Evolutionary conservation across 2,329 filamentous ascomycete genomes (phyloP).

Genomic region (Coniochaeta pulveracea): DNA sequence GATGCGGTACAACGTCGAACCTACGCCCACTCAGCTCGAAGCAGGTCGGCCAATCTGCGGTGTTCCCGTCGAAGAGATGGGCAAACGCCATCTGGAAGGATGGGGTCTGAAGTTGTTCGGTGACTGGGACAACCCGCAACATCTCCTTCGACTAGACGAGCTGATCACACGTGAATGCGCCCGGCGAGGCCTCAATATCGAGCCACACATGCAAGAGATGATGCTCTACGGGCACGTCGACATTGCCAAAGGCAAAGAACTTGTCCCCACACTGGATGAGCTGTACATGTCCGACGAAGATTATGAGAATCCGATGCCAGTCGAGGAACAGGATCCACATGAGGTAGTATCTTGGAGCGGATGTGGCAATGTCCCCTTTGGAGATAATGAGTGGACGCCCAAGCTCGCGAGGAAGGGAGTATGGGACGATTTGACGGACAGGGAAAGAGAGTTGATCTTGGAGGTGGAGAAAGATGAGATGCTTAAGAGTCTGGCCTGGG

Average conservation of each 20-base stretch:
- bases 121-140: conserved; percentile 19
- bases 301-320: conserved; percentile 5
- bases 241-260: conserved; percentile 34
- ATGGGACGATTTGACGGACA: conserved; percentile 24
- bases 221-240: conserved; percentile 53
- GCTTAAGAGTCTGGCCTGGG: conserved; percentile 9
- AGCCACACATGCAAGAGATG: conserved; percentile 43
- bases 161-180: conserved; percentile 45
- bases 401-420: conserved; percentile 33
- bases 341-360: conserved; percentile 10
- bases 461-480: conserved; percentile 17
- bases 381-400: conserved; percentile 25
- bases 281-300: conserved; percentile 40
- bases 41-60: conserved; percentile 29
- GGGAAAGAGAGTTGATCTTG: conserved; percentile 25
- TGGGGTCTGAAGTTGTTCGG: too few species aligned
- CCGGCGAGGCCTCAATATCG: conserved; percentile 38
- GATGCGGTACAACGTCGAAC: conserved; percentile 42
- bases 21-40: conserved; percentile 12
- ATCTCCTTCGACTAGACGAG: conserved; percentile 46
- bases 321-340: conserved; percentile 1
- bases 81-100: conserved; percentile 40
- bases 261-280: conserved; percentile 37
- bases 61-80: conserved; percentile 40
- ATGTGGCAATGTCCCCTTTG: conserved; percentile 21